These are phyloP conservation scores for Cymodocea nodosa DNA, from an alignment of 116 monocot species.

Conservation along the genomic window DNA sequence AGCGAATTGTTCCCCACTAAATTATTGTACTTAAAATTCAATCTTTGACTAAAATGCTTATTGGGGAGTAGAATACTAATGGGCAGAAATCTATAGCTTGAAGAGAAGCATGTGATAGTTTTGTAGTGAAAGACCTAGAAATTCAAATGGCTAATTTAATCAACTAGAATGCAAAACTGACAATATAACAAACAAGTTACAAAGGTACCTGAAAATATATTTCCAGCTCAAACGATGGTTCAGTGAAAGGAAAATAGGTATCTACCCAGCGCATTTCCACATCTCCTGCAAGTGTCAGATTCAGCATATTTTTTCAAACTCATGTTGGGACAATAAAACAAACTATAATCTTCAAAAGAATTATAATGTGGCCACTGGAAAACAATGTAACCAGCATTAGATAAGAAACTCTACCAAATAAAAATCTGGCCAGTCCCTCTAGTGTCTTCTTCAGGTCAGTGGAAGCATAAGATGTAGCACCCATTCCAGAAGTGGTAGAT, in stretches of 20 bases:
- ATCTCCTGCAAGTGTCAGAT: slow-evolving; percentile 41
- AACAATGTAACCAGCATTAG: background rate
- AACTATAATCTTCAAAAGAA: slow-evolving; percentile 1
- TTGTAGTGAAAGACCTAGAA: background rate
- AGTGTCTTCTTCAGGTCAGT: slow-evolving; percentile 71
- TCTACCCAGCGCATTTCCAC: slow-evolving; percentile 99
- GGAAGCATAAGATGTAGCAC: slow-evolving; percentile 75
- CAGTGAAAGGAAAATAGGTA: slow-evolving; percentile 96
- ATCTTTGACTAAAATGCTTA: too few relatives aligned
- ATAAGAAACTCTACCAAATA: slow-evolving; percentile 57
- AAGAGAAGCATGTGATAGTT: too few relatives aligned
- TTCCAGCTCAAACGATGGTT: slow-evolving; percentile 95
- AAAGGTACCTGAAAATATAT: slow-evolving; percentile 89
- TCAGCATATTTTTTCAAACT: slow-evolving; percentile 3
- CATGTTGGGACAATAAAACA: background rate
- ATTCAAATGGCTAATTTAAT: too few relatives aligned
- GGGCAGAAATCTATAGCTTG: too few relatives aligned
- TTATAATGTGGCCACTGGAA: background rate
- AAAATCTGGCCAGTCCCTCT: slow-evolving; percentile 82
- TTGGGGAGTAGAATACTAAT: too few relatives aligned
- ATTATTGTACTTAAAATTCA: too few relatives aligned
- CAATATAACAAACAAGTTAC: slow-evolving; percentile 42
- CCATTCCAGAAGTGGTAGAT: slow-evolving; percentile 53
- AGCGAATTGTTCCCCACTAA: too few relatives aligned
- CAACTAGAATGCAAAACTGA: slow-evolving; percentile 43